Evolutionary conservation across 306 rosid species (phyloP).

Genomic region (Gillenia trifoliata): DNA sequence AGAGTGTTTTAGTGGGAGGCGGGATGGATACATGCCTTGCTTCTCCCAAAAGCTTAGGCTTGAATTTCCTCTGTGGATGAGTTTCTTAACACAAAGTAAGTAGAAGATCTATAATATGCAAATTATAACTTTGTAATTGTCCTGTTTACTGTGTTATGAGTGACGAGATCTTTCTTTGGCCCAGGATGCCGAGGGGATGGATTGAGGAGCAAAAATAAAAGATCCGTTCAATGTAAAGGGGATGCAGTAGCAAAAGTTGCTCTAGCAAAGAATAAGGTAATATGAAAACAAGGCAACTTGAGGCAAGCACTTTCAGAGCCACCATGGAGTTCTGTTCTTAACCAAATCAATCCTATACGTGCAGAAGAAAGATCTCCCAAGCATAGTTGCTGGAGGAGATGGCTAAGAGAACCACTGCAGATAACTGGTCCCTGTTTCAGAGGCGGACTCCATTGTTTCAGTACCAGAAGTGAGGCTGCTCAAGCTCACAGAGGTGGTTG

Average conservation of each 20-base stretch:
- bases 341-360: background rate
- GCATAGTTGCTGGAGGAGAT: conserved; percentile 40
- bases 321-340: background rate
- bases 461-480: conserved; percentile 42
- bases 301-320: background rate
- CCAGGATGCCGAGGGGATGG: conserved; percentile 44
- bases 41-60: conserved; percentile 39
- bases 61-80: conserved; percentile 52
- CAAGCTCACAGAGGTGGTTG: conserved; percentile 48
- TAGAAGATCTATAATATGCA: no score
- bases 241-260: conserved; percentile 32
- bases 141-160: background rate
- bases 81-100: no score
- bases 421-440: conserved; percentile 30
- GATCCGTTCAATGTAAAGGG: conserved; percentile 24
- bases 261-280: conserved; percentile 42
- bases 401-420: conserved; percentile 30
- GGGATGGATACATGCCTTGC: conserved; percentile 27
- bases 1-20: conserved; percentile 22
- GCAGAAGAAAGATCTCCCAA: conserved; percentile 37
- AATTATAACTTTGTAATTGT: no score
- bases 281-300: no score
- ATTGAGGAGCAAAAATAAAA: conserved; percentile 36
- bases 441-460: conserved; percentile 30
- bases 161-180: conserved; percentile 3